Percentiles rank a stretch among this genome's conserved stretches.
Evolutionary conservation across 164 flowering plant genomes (phyloP).

Genomic region (Vitis vinifera): DNA sequence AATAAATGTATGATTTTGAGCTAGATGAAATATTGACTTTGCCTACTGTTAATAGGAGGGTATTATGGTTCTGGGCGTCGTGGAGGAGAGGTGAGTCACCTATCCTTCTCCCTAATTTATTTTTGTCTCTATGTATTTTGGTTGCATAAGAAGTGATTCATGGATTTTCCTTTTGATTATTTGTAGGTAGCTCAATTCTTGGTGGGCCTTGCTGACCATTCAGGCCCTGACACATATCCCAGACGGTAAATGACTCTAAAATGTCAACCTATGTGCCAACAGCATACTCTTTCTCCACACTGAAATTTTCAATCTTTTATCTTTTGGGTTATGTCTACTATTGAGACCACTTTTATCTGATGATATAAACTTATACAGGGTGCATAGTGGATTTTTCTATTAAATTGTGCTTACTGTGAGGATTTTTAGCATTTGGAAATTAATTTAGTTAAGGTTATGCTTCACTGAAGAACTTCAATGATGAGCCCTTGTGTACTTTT

Average conservation of each 20-base stretch:
- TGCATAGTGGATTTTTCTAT: no score
- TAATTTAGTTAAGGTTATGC: no score
- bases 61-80: slow-evolving; percentile 97
- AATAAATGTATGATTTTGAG: no score
- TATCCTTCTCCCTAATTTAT: slow-evolving; percentile 7
- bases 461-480: no score
- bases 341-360: no score
- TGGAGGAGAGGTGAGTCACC: slow-evolving; percentile 77
- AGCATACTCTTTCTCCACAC: neutral
- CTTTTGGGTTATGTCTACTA: no score
- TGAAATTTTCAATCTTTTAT: neutral
- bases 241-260: slow-evolving; percentile 40
- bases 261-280: no score
- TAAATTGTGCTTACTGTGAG: no score
- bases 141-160: neutral
- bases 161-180: slow-evolving; percentile 5
- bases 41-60: slow-evolving; percentile 56
- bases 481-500: no score
- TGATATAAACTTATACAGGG: no score
- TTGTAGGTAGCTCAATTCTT: slow-evolving; percentile 87
- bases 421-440: no score
- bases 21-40: neutral
- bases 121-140: neutral
- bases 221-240: slow-evolving; percentile 59
- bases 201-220: slow-evolving; percentile 88